Evolutionary conservation across 441 rosid species (phyloP), one percentile per base, ranked within the genome.

Genomic region (Capsella rubella): DNA sequence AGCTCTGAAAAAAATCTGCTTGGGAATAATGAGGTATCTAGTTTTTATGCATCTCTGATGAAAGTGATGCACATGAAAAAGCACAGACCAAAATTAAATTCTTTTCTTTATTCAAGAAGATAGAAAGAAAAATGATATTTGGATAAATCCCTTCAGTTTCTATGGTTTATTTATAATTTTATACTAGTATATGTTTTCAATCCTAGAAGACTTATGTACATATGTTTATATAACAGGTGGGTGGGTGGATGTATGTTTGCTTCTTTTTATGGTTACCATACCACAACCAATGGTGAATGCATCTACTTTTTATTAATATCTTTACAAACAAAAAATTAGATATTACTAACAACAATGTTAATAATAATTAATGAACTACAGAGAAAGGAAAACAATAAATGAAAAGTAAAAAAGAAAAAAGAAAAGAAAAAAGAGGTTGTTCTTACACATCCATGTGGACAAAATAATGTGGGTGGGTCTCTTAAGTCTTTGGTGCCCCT

Each of bases 381-480:
- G 46, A 46, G 52, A 42, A 50, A 61, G 25, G 10, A 13, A 21
- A 21, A 66, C 61, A 76, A 55, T 47, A 69, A 75, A 67, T 68
- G 64, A n/a, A 15, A 61, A 21, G 25, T 21, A 21, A 21, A 21
- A 21, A 21, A 21, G 2, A 61, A 35, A 35, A 35, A 34, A 34
- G 53, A 34, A 34, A 34, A 34, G n/a, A 35, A 35, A 67, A 43
- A 63, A 13, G 29, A 61, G 45, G 73, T 51, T 61, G 53, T 60
- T 60, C 70, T 77, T 60, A 74, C 85, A 81, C 67, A 81, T 73
- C 80, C 87, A 80, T 86, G 89, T 81, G 92, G 96, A 87, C 88
- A 83, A 79, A 75, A 86, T 84, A 86, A 88, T 85, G 87, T 75
- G 81, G 77, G 84, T 69, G 83, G 72, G 84, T 83, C 87, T 81